Evolutionary conservation across 2,329 filamentous ascomycete genomes (phyloP), one percentile per base, ranked within the genome.

Genomic region (Neofusicoccum ribis): DNA sequence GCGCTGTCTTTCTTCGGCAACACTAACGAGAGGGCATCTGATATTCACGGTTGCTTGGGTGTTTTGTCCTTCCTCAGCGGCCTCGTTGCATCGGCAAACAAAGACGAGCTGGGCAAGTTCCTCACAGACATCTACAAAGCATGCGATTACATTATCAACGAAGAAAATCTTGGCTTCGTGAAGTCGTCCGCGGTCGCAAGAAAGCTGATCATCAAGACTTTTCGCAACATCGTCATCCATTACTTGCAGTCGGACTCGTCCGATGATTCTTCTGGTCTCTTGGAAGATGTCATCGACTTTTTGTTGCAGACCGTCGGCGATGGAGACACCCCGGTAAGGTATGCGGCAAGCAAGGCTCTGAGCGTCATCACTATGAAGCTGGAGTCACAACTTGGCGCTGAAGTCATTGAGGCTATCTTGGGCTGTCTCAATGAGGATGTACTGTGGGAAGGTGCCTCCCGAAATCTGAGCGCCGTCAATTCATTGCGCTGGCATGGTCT

Each of bases 331-430:
- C 92, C 93, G 0, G 93, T 99, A 12, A 85, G 95, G 43, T 87
- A 97, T 71, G 91, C 94, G 37, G 92, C 94, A 20, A 97, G 93
- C 76, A 99, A 99, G 79, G 91, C 93, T 3, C 85, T 98, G 50
- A 96, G 93, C 76, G 85, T 96, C 62, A 88, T 98, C 69, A 90
- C 93, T 0, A 81, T 96, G 59, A 93, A 91, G 69, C 80, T 99
- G 7, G 88, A 93, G 50, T 78, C 86, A 0, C 89, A 90, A 23
- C 93, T 97, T 89, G 92, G 91, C 1, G 85, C 86, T 1, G 91
- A 98, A 72, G 90, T 99, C 11, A 89, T 97, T 12, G 91, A 96
- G 66, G 93, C 91, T 0, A 89, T 98, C 11, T 84, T 97, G 36
- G 90, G 90, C 11, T 85, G 82, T 12, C 80, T 89, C 67, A 83